phyloP scores from a whole-genome alignment of 768 basidiomycete species.

The Chalciporus chontae region DNA sequence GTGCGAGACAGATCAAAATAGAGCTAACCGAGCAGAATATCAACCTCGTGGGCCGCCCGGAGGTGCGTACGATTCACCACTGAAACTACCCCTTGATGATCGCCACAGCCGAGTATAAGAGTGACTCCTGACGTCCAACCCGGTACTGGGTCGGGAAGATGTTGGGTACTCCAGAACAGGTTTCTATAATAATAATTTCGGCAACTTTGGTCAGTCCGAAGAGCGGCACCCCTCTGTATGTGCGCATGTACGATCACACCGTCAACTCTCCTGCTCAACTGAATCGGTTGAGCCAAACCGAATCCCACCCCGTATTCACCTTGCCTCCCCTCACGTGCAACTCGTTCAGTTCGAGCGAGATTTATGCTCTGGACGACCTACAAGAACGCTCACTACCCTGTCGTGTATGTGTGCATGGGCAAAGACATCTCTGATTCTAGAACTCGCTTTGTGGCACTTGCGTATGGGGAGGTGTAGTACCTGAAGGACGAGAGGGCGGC shows the following conservation, averaged over 20 bases:
- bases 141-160: slow-evolving; percentile 59
- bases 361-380: slow-evolving; percentile 51
- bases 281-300: slow-evolving; percentile 44
- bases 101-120: not conserved
- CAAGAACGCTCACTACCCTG: slow-evolving; percentile 29
- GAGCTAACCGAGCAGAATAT: slow-evolving; percentile 64
- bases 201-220: slow-evolving; percentile 45
- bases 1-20: slow-evolving; percentile 22
- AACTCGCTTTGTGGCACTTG: slow-evolving; percentile 50
- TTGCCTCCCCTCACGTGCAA: slow-evolving; percentile 19
- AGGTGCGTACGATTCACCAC: slow-evolving; percentile 38
- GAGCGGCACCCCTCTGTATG: slow-evolving; percentile 13
- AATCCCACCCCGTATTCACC: slow-evolving; percentile 39
- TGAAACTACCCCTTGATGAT: not conserved
- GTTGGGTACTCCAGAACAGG: slow-evolving; percentile 39
- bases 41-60: slow-evolving; percentile 53
- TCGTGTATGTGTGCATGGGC: slow-evolving; percentile 61
- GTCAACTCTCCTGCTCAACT: slow-evolving; percentile 24
- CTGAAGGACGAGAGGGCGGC: slow-evolving; percentile 37
- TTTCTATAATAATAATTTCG: slow-evolving; percentile 40
- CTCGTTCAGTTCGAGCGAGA: slow-evolving; percentile 45
- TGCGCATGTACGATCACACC: slow-evolving; percentile 4
- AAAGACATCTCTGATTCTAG: slow-evolving; percentile 39
- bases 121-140: not conserved
- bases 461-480: slow-evolving; percentile 58